Conservation (phyloP, 208 protist genomes). For the Trypanosoma avium region DNA sequence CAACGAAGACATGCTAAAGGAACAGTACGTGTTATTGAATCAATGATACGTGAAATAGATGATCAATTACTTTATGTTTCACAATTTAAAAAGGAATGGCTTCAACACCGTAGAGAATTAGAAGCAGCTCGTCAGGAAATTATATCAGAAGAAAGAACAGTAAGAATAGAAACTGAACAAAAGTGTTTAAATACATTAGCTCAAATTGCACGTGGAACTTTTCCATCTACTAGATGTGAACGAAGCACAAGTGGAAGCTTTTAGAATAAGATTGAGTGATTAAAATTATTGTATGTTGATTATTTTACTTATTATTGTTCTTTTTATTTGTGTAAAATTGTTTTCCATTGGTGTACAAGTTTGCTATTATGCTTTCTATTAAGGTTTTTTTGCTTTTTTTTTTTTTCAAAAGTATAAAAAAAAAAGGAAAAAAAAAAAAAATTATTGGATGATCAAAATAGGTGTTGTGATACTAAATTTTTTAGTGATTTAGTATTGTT, state of each 20-base stretch:
- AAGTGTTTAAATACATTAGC: not conserved
- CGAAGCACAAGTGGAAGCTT: not conserved
- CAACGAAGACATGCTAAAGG: slow-evolving; percentile 78
- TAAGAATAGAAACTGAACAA: slow-evolving; percentile 2
- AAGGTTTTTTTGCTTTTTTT: slow-evolving; percentile 12
- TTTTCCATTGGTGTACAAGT: too few relatives aligned
- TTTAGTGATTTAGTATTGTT: too few relatives aligned
- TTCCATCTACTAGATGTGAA: not conserved
- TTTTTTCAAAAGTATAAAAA: not conserved
- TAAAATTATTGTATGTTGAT: not conserved
- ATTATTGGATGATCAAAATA: too few relatives aligned
- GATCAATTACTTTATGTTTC: slow-evolving; percentile 79
- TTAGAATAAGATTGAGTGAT: not conserved
- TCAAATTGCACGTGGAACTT: slow-evolving; percentile 1
- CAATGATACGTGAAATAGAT: slow-evolving; percentile 65
- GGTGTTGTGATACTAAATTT: too few relatives aligned
- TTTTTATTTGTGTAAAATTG: too few relatives aligned
- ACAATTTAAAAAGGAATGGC: slow-evolving; percentile 86
- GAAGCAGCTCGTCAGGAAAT: slow-evolving; percentile 63
- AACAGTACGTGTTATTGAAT: slow-evolving; percentile 61
- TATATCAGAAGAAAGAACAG: slow-evolving; percentile 39
- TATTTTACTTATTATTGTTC: not conserved
- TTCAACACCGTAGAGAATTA: slow-evolving; percentile 55
- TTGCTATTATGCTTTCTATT: too few relatives aligned
- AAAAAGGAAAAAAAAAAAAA: not conserved